Evolutionary conservation across 495 filamentous ascomycete species (phyloP).

Genomic region (Umbilicaria muhlenbergii): DNA sequence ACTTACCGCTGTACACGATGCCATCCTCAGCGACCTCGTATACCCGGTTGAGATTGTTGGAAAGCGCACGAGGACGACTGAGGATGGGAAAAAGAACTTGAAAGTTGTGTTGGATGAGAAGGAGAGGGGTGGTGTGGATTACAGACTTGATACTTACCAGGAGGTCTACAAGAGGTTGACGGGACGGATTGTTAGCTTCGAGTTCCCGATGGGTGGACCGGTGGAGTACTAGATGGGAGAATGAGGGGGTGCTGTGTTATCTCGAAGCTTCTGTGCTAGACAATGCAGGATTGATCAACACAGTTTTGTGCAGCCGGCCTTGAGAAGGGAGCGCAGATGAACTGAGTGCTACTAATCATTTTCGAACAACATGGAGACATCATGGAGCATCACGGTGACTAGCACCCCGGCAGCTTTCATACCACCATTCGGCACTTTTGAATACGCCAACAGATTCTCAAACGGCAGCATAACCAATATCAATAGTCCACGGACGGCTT

Average conservation of each 20-base stretch:
- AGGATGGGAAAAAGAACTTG: constrained; percentile 91
- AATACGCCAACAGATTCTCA: too few relatives aligned
- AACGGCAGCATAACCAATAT: too few relatives aligned
- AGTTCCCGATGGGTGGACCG: constrained; percentile 77
- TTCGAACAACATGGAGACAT: too few relatives aligned
- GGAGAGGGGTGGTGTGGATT: constrained; percentile 97
- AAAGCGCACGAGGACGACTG: constrained; percentile 90
- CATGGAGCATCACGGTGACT: too few relatives aligned
- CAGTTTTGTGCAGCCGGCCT: too few relatives aligned
- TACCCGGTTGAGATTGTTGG: constrained; percentile 99
- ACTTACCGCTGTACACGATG: constrained; percentile 92
- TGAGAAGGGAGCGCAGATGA: too few relatives aligned
- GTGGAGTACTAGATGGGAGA: constrained; percentile 57
- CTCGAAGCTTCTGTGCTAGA: too few relatives aligned
- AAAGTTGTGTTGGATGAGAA: constrained; percentile 99
- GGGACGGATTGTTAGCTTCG: constrained; percentile 84
- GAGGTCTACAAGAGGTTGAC: constrained; percentile 96
- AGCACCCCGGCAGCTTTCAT: too few relatives aligned
- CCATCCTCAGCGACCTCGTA: constrained; percentile 89
- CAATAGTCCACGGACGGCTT: too few relatives aligned
- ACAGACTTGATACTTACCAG: constrained; percentile 95
- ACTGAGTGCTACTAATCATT: too few relatives aligned
- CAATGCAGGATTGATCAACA: too few relatives aligned
- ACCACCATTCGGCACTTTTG: too few relatives aligned
- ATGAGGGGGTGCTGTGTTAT: background rate